phyloP scores from a whole-genome alignment of 2,329 filamentous ascomycete genomes.

The Fusarium bulbicola region DNA sequence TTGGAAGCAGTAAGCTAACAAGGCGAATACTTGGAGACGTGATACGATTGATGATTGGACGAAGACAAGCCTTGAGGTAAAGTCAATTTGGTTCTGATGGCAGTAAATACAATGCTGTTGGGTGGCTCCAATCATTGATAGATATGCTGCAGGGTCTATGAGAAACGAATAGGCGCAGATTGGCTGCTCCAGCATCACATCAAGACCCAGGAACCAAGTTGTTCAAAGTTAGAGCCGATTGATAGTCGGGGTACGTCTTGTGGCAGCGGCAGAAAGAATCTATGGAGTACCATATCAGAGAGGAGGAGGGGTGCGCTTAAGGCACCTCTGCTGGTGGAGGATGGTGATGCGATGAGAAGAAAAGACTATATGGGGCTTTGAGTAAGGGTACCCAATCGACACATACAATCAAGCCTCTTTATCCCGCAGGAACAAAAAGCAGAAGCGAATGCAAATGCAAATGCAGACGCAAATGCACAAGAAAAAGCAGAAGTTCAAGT shows the following conservation, averaged over 20 bases:
- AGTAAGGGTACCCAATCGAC: conserved; percentile 54
- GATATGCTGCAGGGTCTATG: conserved; percentile 41
- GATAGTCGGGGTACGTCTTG: conserved; percentile 38
- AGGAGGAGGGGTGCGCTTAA: conserved; percentile 22
- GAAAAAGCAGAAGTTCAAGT: conserved; percentile 34
- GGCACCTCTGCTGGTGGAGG: conserved; percentile 14
- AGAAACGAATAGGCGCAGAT: conserved; percentile 19
- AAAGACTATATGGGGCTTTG: conserved; percentile 47
- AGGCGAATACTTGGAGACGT: background rate
- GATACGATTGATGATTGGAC: background rate
- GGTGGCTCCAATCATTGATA: conserved; percentile 15
- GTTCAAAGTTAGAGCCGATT: conserved; percentile 17
- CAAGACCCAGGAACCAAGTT: conserved; percentile 40
- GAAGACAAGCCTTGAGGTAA: background rate
- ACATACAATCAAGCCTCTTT: conserved; percentile 47
- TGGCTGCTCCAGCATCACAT: conserved; percentile 31
- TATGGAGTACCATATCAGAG: conserved; percentile 7
- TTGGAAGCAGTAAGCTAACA: background rate
- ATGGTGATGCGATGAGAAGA: conserved; percentile 42
- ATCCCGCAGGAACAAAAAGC: conserved; percentile 46
- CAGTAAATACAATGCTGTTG: background rate
- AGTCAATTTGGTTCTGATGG: background rate
- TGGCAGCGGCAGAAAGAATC: conserved; percentile 27
- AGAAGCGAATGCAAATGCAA: conserved; percentile 10
- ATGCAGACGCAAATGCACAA: conserved; percentile 16